These are phyloP conservation scores for Epichloe sp. DNA, from an alignment of 2,329 filamentous ascomycete genomes.

Conservation along the genomic window DNA sequence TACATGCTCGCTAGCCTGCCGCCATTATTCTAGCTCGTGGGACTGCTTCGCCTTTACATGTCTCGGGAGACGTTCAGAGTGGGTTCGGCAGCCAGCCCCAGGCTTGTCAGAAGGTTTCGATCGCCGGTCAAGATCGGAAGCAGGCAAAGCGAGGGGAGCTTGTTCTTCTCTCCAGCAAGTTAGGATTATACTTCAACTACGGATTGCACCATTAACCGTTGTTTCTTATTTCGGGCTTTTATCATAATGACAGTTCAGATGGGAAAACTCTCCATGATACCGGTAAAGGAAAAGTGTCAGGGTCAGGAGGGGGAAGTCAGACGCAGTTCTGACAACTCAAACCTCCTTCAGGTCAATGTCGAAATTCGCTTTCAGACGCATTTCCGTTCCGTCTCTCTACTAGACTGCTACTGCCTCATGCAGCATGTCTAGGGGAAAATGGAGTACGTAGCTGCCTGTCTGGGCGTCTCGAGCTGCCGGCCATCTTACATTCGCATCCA, in stretches of 20 bases:
- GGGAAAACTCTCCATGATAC: neutral
- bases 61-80: conserved; percentile 13
- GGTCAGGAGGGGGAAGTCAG: neutral
- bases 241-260: neutral
- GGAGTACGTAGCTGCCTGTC: neutral
- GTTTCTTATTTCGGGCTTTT: neutral
- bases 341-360: neutral
- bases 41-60: conserved; percentile 10
- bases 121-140: conserved; percentile 5
- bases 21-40: conserved; percentile 7
- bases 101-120: conserved; percentile 7
- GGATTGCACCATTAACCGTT: neutral
- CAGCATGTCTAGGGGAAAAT: neutral
- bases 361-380: neutral
- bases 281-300: conserved; percentile 3
- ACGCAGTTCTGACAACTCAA: neutral
- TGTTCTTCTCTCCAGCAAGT: conserved; percentile 1
- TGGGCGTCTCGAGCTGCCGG: neutral
- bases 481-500: conserved; percentile 1
- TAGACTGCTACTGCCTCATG: neutral
- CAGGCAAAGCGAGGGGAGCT: conserved; percentile 1
- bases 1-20: conserved; percentile 2
- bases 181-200: conserved; percentile 3
- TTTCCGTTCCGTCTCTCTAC: neutral
- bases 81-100: conserved; percentile 6